phyloP scores from a whole-genome alignment of 139 green algal genomes.

The Pleodorina starrii region DNA sequence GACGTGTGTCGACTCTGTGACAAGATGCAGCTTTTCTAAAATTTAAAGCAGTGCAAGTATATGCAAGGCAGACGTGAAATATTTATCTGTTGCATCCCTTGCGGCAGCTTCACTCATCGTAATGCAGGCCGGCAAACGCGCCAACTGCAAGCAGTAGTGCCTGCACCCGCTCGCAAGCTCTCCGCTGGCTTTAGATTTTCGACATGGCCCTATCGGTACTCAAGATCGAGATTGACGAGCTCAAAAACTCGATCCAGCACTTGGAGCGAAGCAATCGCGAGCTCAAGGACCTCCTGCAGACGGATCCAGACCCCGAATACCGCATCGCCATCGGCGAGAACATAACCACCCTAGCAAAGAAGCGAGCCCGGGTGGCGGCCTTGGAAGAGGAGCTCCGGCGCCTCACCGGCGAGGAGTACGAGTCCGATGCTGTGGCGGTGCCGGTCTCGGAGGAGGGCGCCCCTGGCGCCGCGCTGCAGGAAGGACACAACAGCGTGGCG shows the following conservation, averaged over 20 bases:
- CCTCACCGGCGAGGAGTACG: not conserved
- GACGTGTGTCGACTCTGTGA: conserved; percentile 10
- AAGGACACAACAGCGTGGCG: too few species aligned
- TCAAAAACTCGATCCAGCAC: conserved; percentile 38
- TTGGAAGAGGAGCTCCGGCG: conserved; percentile 56
- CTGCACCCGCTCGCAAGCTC: too few species aligned
- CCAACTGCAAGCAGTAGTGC: too few species aligned
- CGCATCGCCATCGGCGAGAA: conserved; percentile 49
- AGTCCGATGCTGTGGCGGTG: not conserved
- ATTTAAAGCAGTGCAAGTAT: not conserved
- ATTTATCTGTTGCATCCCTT: not conserved
- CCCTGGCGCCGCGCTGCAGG: too few species aligned
- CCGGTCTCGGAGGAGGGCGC: not conserved
- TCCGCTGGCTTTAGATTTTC: not conserved
- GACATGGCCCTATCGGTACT: not conserved
- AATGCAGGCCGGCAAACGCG: not conserved
- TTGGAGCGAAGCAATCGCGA: conserved; percentile 46
- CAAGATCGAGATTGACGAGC: conserved; percentile 34
- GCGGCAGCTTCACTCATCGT: not conserved
- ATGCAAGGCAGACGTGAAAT: not conserved
- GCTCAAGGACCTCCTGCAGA: conserved; percentile 15
- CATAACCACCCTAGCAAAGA: conserved; percentile 41
- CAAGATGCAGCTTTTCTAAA: not conserved
- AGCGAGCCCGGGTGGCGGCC: conserved; percentile 15
- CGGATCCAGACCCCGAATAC: conserved; percentile 42